Base-by-base conservation (phyloP, 2,329 filamentous ascomycete genomes). In the Arthrobotrys sinensis region DNA sequence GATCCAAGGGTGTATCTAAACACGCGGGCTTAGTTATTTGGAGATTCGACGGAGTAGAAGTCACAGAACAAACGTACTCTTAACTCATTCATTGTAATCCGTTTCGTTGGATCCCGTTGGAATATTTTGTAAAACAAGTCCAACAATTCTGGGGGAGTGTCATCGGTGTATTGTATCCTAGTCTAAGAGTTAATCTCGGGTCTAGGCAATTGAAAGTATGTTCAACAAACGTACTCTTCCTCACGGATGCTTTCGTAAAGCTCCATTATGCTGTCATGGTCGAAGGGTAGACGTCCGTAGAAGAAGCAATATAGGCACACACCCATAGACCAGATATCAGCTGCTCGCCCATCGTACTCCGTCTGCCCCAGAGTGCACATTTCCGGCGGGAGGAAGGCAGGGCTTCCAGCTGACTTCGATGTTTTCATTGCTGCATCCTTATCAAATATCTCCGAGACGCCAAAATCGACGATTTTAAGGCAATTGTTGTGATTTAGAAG, bases 321-420 rank as follows among this genome's bases (percentile, higher is more conserved):
- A 5, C 96, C 96, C 95, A 98, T 98, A 2, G 95, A 97, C 96
- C 96, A 99, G 67, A 99, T 94, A 84, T 99, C 96, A 3, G 93
- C 93, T 3, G 95, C 94, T 81, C 90, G 92, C 10, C 96, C 96
- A 1, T 93, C 95, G 0, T 98, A 91, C 80, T 94, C 91, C 0
- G 93, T 93, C 83, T 97, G 95, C 82, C 90, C 94, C 6, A 90
- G 89, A 21, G 94, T 91, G 82, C 96, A 99, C 11, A 99, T 87
- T 84, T 99, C 96, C 0, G 96, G 96, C 0, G 96, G 93, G 73
- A 98, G 88, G 82, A 99, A 99, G 0, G 96, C 96, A 0, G 96
- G 96, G 2, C 94, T 97, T 0, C 96, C 96, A 10, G 94, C 94
- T 2, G 94, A 95, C 85, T 98, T 99, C 75, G 92, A 91, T 0